Conservation (phyloP, 345 rosid genomes). For the Salix suchowensis region DNA sequence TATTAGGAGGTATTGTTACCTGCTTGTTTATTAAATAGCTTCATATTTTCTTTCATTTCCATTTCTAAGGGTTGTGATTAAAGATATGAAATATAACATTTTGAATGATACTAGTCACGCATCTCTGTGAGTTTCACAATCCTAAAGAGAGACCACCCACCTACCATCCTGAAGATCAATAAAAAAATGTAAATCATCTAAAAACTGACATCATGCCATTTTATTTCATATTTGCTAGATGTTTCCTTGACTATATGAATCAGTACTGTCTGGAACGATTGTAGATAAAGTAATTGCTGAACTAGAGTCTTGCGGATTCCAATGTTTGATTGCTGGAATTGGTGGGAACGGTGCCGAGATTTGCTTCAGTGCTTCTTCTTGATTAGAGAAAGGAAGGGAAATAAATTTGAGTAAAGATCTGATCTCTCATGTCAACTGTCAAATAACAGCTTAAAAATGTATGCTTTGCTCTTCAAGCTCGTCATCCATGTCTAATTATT, state of each 20-base stretch:
- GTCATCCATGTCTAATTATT: background rate
- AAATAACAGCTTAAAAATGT: background rate
- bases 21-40: too few relatives aligned
- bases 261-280: conserved; percentile 49
- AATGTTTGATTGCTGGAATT: conserved; percentile 66
- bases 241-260: conserved; percentile 41
- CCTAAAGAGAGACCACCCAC: background rate
- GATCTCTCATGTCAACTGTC: background rate
- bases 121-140: background rate
- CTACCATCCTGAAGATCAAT: background rate
- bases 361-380: conserved; percentile 37
- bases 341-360: conserved; percentile 80
- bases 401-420: background rate
- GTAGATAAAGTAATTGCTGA: conserved; percentile 60
- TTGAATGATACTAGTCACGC: background rate
- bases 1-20: background rate
- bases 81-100: background rate
- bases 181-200: background rate
- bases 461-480: background rate
- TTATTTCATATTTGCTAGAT: background rate
- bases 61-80: background rate
- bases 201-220: background rate
- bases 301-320: conserved; percentile 73
- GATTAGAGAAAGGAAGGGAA: conserved; percentile 2
- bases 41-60: background rate